Evolutionary conservation across 2,329 filamentous ascomycete species (phyloP), one percentile per base, ranked within the genome.

Genomic region (Colletotrichum eremochloae): DNA sequence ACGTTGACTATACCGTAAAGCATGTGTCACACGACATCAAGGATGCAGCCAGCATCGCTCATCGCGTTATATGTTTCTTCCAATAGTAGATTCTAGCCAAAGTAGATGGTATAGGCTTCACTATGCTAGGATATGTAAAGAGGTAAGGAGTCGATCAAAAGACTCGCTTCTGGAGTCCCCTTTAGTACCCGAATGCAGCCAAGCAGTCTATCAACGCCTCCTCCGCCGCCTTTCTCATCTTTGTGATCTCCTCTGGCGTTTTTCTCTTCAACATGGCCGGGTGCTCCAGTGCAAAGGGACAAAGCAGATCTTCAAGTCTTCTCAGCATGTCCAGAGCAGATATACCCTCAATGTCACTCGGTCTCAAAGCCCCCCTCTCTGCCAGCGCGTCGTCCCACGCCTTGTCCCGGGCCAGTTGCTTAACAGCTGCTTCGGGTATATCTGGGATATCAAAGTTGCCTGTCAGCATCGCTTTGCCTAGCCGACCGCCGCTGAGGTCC

Each of bases 401-500:
- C 18, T 55, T 61, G 0, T 56, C 63, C 40, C 20, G 42, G 6
- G n/a, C 33, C 29, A 66, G n/a, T 5, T 71, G 63, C 7, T 33
- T n/a, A 0, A 7, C 0, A 0, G 55, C 56, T 20, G 9, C 56
- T 20, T 60, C 44, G 3, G 68, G 63, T 2, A 67, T 24, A 12
- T 48, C 12, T 20, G 29, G 4, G 5, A 71, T 71, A 14, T 46
- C 55, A 67, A n/a, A 64, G 9, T 64, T 31, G 20, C 67, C 67
- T 0, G 44, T 46, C 36, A 71, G 3, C 38, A 71, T 71, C 20
- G 63, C 63, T 14, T 71, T 62, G 9, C 46, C 63, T 11, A 72
- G 31, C n/a, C 38, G 18, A 14, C 75, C 71, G n/a, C 73, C 75
- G 44, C 74, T 75, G 5, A 76, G 29, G 50, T 71, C 67, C 0